These are phyloP conservation scores for Eragrostis nindensis DNA, from an alignment of 176 grass and related monocot genomes.

Conservation along the genomic window DNA sequence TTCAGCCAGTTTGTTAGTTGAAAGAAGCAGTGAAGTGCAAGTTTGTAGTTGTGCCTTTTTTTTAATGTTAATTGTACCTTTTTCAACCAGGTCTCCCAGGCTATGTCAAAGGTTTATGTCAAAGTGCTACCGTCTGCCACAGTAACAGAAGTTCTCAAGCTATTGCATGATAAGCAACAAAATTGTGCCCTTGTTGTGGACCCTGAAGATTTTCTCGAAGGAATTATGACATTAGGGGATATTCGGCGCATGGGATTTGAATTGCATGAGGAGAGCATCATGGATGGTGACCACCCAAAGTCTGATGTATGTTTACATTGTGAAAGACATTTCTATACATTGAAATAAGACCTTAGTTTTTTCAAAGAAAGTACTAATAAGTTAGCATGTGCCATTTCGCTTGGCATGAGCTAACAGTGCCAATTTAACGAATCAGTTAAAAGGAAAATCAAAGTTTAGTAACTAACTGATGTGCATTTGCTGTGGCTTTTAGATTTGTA, in stretches of 20 bases:
- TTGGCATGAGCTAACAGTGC: neutral
- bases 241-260: constrained; percentile 68
- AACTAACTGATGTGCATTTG: neutral
- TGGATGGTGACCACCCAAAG: constrained; percentile 41
- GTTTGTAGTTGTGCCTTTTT: constrained; percentile 6
- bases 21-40: constrained; percentile 12
- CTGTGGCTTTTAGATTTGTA: constrained; percentile 2
- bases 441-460: neutral
- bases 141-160: constrained; percentile 58
- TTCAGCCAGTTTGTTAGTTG: neutral
- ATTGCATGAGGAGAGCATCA: constrained; percentile 29
- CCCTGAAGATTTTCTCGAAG: constrained; percentile 86
- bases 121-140: constrained; percentile 64
- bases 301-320: constrained; percentile 65
- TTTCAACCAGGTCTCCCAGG: constrained; percentile 74
- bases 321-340: constrained; percentile 27
- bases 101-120: constrained; percentile 89
- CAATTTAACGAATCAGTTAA: neutral
- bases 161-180: constrained; percentile 81
- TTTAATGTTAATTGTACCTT: constrained; percentile 25
- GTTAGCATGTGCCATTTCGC: constrained; percentile 10
- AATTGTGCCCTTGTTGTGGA: constrained; percentile 82
- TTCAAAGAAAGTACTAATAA: constrained; percentile 5
- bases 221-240: constrained; percentile 91
- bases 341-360: neutral